These are phyloP conservation scores for Zasmidium angulare DNA, from an alignment of 2,329 filamentous ascomycete genomes.

Conservation along the genomic window DNA sequence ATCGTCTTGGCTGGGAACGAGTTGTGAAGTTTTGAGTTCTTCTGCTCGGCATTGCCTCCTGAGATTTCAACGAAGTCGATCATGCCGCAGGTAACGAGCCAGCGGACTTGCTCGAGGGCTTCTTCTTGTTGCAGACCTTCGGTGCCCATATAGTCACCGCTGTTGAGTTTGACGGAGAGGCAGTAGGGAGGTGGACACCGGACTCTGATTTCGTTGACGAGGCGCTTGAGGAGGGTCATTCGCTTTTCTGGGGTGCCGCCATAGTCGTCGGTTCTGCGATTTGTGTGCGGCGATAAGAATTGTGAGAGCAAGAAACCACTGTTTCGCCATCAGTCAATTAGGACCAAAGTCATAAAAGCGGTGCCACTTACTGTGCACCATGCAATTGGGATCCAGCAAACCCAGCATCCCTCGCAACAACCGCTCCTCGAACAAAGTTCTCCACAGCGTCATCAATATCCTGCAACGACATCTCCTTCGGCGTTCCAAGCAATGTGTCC, in stretches of 20 bases:
- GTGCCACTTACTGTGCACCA: conserved; percentile 37
- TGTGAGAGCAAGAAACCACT: conserved; percentile 48
- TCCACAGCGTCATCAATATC: conserved; percentile 57
- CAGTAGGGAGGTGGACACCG: conserved; percentile 45
- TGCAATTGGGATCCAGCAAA: conserved; percentile 58
- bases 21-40: conserved; percentile 22
- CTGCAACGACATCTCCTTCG: conserved; percentile 54
- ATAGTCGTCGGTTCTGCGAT: conserved; percentile 50
- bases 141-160: conserved; percentile 44
- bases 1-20: conserved; percentile 35
- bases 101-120: conserved; percentile 58
- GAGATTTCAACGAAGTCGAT: conserved; percentile 70
- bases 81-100: conserved; percentile 46
- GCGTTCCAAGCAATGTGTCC: conserved; percentile 43
- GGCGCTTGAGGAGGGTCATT: conserved; percentile 46
- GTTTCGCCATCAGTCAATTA: too few relatives aligned
- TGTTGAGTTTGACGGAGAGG: conserved; percentile 54
- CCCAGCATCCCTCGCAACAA: conserved; percentile 49
- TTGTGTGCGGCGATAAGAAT: conserved; percentile 45
- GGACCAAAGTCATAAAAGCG: too few relatives aligned
- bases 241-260: conserved; percentile 49
- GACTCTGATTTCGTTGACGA: conserved; percentile 44
- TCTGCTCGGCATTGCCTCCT: conserved; percentile 51
- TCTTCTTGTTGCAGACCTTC: conserved; percentile 43
- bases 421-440: conserved; percentile 56